Evolutionary conservation across 2,329 filamentous ascomycete species (phyloP), one percentile per base, ranked within the genome.

Genomic region (Ophiosphaerella herpotricha): DNA sequence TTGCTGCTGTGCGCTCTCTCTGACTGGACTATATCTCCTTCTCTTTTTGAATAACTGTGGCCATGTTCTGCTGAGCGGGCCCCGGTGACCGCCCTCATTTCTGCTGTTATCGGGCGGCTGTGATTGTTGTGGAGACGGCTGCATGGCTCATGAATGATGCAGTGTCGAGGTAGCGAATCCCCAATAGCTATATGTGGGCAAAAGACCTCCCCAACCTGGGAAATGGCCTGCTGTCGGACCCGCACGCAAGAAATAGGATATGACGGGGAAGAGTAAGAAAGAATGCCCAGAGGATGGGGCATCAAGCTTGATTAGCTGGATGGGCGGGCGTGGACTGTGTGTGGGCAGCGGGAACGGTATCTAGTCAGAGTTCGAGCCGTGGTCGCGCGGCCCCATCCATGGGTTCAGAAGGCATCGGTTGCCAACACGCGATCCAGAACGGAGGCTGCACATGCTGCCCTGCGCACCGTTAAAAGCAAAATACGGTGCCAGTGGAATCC

Each of bases 31-130:
- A 50, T 66, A 63, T 61, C 64, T 58, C 41, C 64, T 60, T 35
- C 64, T 63, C 58, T 68, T 68, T 32, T 68, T 68, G 54, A 68
- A 67, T 9, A 68, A 23, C 18, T 68, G 63, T 13, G 63, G 63
- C 64, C 64, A 68, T 43, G 63, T 64, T 48, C 63, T 61, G 43
- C 63, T 66, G 31, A 68, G 45, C 18, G 64, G 64, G 1, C 64
- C 64, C 29, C 63, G 59, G 39, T 65, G 62, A 8, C 58, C 34
- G 14, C 49, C 40, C 16, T 58, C 55, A 48, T 58, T 48, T 33
- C 53, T 58, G 44, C 63, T 61, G 43, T 46, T 52, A 46, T 58
- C 60, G 41, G 50, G 41, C 44, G 55, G 50, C n/a, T 53, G 56
- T 18, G 40, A 46, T 29, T 46, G 55, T 16, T 48, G 50, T 37